Evolutionary conservation across 495 filamentous ascomycete species (phyloP), one percentile per base, ranked within the genome.

Genomic region (Umbilicaria muhlenbergii): DNA sequence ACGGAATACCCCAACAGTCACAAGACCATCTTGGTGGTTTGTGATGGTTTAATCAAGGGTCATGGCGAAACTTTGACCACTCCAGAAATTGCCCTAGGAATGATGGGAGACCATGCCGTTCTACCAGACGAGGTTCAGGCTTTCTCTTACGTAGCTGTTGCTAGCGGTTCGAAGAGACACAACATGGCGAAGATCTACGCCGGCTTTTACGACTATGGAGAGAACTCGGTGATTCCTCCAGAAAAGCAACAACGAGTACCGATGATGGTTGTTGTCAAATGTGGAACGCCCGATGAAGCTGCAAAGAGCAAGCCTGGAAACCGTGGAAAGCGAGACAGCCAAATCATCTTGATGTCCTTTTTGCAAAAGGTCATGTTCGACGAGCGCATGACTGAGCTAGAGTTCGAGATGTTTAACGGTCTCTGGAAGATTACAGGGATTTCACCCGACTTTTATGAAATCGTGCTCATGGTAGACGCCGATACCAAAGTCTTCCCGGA

Each of bases 331-430:
- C 81, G 92, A 58, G 92, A 99, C 70, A 88, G 83, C 64, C 92
- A 99, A 62, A 95, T 99, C 57, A 89, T 99, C 52, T 64, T 99
- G 39, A 99, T 99, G 92, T 93, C 86, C 15, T 99, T 99, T 73
- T 66, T 99, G 52, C 92, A 99, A 60, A 99, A 99, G 64, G 91
- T 99, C 49, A 99, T 99, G 92, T 99, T 99, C 57, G 92, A 99
- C 58, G 92, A 99, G 61, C 83, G 92, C 33, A 99, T 99, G 92
- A 96, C 92, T 4, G 88, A 99, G 57, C 75, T 99, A n/a, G 92
- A 99, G 57, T 99, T 87, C 51, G 92, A 99, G 56, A 96, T 99
- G 83, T 96, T 96, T 67, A 99, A 96, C 54, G 92, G 91, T 32
- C 71, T 99, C 46, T 99, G 89, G 88, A 92, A 93, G 55, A 81